Evolutionary conservation across 148 eudicot genomes (phyloP).

Genomic region (Agrostemma githago): DNA sequence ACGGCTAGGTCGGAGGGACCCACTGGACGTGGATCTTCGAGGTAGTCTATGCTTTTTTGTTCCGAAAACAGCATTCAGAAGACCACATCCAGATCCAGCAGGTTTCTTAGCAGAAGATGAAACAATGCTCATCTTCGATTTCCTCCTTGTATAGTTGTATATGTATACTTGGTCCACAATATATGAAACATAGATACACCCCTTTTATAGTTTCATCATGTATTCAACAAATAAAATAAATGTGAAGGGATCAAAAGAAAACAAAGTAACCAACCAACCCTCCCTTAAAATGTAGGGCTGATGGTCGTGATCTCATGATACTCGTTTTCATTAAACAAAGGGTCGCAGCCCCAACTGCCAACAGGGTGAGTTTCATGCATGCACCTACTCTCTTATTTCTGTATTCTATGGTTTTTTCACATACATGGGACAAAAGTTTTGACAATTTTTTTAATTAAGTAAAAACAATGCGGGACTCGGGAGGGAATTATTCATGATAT

Average conservation of each 20-base stretch:
- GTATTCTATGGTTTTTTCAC: too few relatives aligned
- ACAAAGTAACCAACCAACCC: not conserved
- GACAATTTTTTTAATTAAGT: too few relatives aligned
- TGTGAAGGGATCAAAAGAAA: not conserved
- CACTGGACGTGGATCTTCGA: slow-evolving; percentile 43
- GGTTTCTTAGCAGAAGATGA: slow-evolving; percentile 46
- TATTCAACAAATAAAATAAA: not conserved
- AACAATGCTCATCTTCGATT: slow-evolving; percentile 34
- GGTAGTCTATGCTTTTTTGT: slow-evolving; percentile 38
- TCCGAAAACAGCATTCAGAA: slow-evolving; percentile 59
- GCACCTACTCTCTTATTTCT: too few relatives aligned
- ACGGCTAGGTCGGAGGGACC: slow-evolving; percentile 28
- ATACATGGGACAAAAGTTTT: too few relatives aligned
- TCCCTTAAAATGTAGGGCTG: slow-evolving; percentile 14
- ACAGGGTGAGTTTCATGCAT: too few relatives aligned
- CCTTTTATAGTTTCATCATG: not conserved
- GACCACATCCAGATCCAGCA: slow-evolving; percentile 63
- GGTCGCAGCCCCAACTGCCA: slow-evolving; percentile 7
- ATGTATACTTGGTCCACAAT: not conserved
- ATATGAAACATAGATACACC: not conserved
- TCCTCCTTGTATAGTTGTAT: not conserved
- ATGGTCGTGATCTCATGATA: slow-evolving; percentile 7
- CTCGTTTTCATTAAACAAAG: not conserved
- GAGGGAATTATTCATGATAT: too few relatives aligned
- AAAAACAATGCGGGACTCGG: too few relatives aligned